Evolutionary conservation across 148 eudicot species (phyloP).

Genomic region (Diospyros lotus): DNA sequence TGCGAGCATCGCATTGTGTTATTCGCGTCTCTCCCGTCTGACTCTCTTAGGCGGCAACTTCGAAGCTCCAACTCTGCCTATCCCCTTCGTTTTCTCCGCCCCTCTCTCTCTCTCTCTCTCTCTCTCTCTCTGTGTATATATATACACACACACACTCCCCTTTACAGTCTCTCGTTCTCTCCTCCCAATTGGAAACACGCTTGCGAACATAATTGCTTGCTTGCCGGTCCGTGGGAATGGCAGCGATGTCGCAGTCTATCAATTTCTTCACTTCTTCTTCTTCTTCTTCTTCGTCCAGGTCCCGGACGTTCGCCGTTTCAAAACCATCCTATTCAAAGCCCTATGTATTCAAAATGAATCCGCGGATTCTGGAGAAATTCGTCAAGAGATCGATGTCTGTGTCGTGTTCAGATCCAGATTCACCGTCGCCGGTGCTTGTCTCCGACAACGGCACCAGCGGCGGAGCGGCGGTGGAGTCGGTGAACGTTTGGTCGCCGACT

Average conservation of each 20-base stretch:
- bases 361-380: slow-evolving; percentile 6
- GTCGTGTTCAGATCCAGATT: slow-evolving; percentile 16
- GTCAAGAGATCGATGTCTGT: not conserved
- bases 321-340: slow-evolving; percentile 18
- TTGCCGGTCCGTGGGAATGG: not conserved
- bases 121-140: too few relatives aligned
- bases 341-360: slow-evolving; percentile 10
- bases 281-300: slow-evolving; percentile 19
- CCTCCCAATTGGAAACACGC: too few relatives aligned
- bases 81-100: too few relatives aligned
- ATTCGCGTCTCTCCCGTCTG: too few relatives aligned
- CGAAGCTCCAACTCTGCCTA: too few relatives aligned
- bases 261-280: slow-evolving; percentile 31
- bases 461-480: not conserved
- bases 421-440: slow-evolving; percentile 3
- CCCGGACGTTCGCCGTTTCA: slow-evolving; percentile 8
- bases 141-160: too few relatives aligned
- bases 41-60: too few relatives aligned
- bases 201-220: not conserved
- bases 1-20: too few relatives aligned
- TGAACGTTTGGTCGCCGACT: not conserved
- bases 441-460: slow-evolving; percentile 16
- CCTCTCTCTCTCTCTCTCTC: too few relatives aligned
- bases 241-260: slow-evolving; percentile 44
- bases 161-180: too few relatives aligned